A percentile compares a stretch with the other conserved stretches of the same genome.
Evolutionary conservation across 768 basidiomycete genomes (phyloP).

Genomic region (Suillus americanus): DNA sequence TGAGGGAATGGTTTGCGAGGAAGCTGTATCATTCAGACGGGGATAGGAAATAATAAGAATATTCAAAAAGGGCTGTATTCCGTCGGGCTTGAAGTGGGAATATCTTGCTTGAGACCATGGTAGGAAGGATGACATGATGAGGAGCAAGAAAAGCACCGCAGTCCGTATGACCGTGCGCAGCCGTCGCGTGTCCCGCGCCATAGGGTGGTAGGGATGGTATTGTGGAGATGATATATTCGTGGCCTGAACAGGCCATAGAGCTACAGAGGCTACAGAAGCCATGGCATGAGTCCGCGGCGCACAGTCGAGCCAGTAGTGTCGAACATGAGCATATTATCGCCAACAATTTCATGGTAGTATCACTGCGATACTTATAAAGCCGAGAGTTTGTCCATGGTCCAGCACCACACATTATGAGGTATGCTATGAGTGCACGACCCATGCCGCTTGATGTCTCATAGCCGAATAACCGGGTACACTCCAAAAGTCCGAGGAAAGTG

Average conservation of each 20-base stretch:
- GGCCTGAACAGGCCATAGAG: conserved; percentile 10
- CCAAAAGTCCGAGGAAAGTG: too few relatives aligned
- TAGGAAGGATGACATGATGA: conserved; percentile 3
- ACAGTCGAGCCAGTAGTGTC: conserved; percentile 30
- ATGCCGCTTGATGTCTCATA: conserved; percentile 39
- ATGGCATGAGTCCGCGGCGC: too few relatives aligned
- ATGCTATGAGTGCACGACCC: conserved; percentile 22
- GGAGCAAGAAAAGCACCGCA: conserved; percentile 19
- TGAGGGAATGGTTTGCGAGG: conserved; percentile 35
- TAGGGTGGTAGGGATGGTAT: conserved; percentile 5
- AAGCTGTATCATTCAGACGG: conserved; percentile 26
- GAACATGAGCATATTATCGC: conserved; percentile 10
- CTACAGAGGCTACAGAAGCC: conserved; percentile 25
- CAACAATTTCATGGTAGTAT: conserved; percentile 17
- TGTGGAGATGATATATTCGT: background rate
- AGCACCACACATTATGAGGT: too few relatives aligned
- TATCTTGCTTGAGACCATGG: conserved; percentile 4
- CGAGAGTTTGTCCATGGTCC: too few relatives aligned
- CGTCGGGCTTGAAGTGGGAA: too few relatives aligned
- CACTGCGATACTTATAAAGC: conserved; percentile 9
- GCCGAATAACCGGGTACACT: conserved; percentile 34
- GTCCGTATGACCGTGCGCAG: conserved; percentile 17
- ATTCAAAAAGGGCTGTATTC: conserved; percentile 34
- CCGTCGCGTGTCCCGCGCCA: background rate
- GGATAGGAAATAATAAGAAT: conserved; percentile 42